These are phyloP conservation scores for Yarrowia yakushimensis DNA, from an alignment of 805 yeast species.

Conservation along the genomic window DNA sequence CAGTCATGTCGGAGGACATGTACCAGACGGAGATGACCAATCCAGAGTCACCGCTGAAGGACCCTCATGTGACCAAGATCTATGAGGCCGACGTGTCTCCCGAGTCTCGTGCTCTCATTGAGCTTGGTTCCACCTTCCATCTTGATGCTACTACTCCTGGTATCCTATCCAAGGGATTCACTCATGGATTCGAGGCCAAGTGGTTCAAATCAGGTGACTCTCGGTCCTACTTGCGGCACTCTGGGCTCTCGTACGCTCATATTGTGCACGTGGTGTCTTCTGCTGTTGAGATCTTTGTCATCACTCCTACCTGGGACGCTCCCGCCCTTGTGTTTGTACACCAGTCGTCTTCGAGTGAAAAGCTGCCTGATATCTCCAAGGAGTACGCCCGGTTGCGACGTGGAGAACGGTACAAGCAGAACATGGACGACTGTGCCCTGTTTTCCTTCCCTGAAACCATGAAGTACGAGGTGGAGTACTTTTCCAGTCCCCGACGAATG, in stretches of 20 bases:
- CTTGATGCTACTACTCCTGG: conserved; percentile 75
- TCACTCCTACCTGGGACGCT: conserved; percentile 9
- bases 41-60: conserved; percentile 61
- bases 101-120: conserved; percentile 70
- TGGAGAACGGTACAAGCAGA: neutral
- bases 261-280: conserved; percentile 31
- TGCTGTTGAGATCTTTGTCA: conserved; percentile 4
- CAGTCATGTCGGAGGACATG: conserved; percentile 64
- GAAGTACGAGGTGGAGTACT: conserved; percentile 7
- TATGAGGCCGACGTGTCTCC: conserved; percentile 72
- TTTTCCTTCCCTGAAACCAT: conserved; percentile 4
- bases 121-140: conserved; percentile 68
- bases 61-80: conserved; percentile 58
- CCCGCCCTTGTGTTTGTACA: conserved; percentile 8
- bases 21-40: conserved; percentile 55
- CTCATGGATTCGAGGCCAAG: conserved; percentile 72
- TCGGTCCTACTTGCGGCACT: neutral
- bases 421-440: neutral
- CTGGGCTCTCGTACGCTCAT: neutral
- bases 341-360: conserved; percentile 5
- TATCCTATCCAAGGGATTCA: conserved; percentile 77
- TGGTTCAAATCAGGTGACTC: conserved; percentile 41
- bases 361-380: conserved; percentile 5
- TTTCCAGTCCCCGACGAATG: neutral
- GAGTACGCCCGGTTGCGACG: conserved; percentile 1